Percentiles rank a stretch among this genome's conserved stretches.
These are phyloP conservation scores for Penicillium subrubescens DNA, from an alignment of 495 filamentous ascomycete genomes.

Conservation along the genomic window DNA sequence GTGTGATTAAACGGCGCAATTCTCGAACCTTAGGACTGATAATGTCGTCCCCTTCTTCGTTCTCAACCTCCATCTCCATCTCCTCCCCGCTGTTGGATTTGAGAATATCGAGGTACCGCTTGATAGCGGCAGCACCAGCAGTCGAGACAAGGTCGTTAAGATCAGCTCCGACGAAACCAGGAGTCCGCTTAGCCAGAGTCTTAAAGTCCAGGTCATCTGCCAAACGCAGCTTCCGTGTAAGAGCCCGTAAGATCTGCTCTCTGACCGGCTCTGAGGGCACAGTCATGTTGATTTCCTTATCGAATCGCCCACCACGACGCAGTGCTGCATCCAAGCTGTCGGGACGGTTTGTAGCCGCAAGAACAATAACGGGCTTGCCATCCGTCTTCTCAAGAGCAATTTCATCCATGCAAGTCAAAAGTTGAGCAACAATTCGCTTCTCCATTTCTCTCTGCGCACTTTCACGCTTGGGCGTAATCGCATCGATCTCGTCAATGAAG, in stretches of 20 bases:
- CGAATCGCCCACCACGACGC: constrained; percentile 82
- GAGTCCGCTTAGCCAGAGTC: constrained; percentile 82
- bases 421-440: constrained; percentile 90
- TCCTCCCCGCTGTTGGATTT: constrained; percentile 53
- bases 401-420: constrained; percentile 86
- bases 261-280: constrained; percentile 85
- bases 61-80: constrained; percentile 46
- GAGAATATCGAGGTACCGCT: constrained; percentile 56
- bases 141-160: constrained; percentile 79
- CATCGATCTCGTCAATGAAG: constrained; percentile 96
- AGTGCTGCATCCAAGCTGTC: constrained; percentile 88
- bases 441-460: constrained; percentile 97
- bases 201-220: constrained; percentile 75
- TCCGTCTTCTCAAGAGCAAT: constrained; percentile 78
- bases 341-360: constrained; percentile 91
- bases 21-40: constrained; percentile 49
- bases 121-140: constrained; percentile 67
- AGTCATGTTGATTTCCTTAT: constrained; percentile 93
- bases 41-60: constrained; percentile 37
- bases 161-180: constrained; percentile 96
- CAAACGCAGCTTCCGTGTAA: constrained; percentile 70
- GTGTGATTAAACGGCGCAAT: constrained; percentile 55
- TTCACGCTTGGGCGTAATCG: constrained; percentile 92
- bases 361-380: constrained; percentile 88
- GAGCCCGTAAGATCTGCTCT: constrained; percentile 79